Percentiles rank a stretch among this genome's conserved stretches.
phyloP scores from a whole-genome alignment of 139 green algal genomes.

The Closterium sp. region DNA sequence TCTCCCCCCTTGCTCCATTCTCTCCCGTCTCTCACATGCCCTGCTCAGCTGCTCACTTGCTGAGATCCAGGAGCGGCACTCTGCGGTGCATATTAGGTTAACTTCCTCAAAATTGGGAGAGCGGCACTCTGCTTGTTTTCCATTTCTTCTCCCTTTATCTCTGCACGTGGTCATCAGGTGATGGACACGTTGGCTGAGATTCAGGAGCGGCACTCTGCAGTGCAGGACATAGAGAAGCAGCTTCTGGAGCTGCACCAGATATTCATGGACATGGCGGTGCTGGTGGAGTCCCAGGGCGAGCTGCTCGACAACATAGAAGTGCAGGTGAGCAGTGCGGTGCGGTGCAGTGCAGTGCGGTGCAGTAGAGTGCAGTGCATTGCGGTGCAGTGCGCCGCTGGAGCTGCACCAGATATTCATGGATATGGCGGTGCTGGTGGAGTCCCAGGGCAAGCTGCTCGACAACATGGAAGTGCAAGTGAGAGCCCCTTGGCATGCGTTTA shows the following conservation, averaged over 20 bases:
- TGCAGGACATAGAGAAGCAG: conserved; percentile 71
- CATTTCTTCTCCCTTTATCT: no score
- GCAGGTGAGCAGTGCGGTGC: neutral
- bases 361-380: neutral
- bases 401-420: conserved; percentile 85
- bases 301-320: conserved; percentile 90
- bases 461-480: conserved; percentile 72
- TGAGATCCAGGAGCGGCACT: no score
- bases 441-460: conserved; percentile 90
- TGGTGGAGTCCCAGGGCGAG: conserved; percentile 89
- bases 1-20: no score
- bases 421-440: conserved; percentile 91
- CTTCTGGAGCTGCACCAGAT: conserved; percentile 87
- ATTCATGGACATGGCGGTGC: conserved; percentile 96
- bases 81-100: no score
- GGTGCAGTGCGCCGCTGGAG: neutral
- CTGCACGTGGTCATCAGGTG: neutral
- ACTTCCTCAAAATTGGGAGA: no score
- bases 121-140: no score
- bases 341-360: neutral
- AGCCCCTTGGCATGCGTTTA: neutral
- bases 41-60: no score
- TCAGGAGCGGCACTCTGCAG: conserved; percentile 79
- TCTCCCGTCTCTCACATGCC: no score
- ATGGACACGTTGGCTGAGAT: conserved; percentile 92